Conservation (phyloP, 2,329 filamentous ascomycete species). For the Xylaria sp. region DNA sequence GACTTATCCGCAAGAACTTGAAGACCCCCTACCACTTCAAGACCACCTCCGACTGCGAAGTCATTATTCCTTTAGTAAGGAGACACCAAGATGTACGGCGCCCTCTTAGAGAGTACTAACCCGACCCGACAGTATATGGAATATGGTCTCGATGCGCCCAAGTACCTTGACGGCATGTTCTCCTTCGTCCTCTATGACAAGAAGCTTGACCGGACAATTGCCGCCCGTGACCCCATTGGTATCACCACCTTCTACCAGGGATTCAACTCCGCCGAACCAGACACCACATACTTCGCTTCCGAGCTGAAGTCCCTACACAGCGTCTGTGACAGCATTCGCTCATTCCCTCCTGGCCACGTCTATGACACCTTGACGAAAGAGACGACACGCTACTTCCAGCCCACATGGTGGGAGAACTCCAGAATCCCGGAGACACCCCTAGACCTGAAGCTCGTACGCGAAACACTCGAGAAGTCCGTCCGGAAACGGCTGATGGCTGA, state of each 20-base stretch:
- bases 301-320: conserved; percentile 90
- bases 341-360: conserved; percentile 91
- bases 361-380: conserved; percentile 90
- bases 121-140: conserved; percentile 68
- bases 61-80: conserved; percentile 91
- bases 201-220: conserved; percentile 83
- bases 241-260: conserved; percentile 98
- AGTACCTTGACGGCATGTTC: conserved; percentile 98
- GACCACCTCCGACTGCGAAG: conserved; percentile 97
- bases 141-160: conserved; percentile 85
- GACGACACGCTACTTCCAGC: conserved; percentile 83
- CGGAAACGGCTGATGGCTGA: conserved; percentile 98
- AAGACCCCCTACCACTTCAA: conserved; percentile 91
- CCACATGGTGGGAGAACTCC: conserved; percentile 82
- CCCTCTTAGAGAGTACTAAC: conserved; percentile 9
- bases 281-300: conserved; percentile 89
- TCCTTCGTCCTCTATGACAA: conserved; percentile 98
- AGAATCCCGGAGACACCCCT: conserved; percentile 74
- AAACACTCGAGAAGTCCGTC: conserved; percentile 82
- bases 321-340: conserved; percentile 90
- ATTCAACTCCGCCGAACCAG: conserved; percentile 75
- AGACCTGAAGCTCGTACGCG: conserved; percentile 75
- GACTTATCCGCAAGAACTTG: conserved; percentile 81
- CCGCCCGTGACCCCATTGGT: conserved; percentile 92
- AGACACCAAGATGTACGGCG: neutral